Percentiles rank a stretch among this genome's conserved stretches.
phyloP scores from a whole-genome alignment of 805 yeast species.

The Metschnikowia reukaufii region DNA sequence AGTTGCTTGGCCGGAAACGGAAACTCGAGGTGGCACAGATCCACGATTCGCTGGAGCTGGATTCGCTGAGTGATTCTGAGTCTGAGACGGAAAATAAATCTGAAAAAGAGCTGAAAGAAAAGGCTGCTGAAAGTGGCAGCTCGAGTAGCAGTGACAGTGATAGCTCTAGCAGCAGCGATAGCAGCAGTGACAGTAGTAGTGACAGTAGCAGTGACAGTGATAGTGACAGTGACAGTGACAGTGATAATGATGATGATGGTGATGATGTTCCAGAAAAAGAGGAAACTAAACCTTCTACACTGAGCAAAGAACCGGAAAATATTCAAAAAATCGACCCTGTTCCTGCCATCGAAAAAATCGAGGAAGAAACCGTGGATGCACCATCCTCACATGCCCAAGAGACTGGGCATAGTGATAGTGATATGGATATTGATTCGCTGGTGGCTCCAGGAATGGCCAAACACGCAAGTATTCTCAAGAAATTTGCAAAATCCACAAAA shows the following conservation, averaged over 20 bases:
- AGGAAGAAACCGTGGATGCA: neutral
- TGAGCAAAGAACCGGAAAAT: neutral
- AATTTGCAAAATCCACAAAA: conserved; percentile 41
- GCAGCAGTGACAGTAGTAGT: conserved; percentile 2
- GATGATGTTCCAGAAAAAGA: conserved; percentile 9
- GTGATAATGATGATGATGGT: conserved; percentile 10
- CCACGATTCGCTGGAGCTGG: conserved; percentile 5
- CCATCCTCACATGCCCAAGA: neutral
- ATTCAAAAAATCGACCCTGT: neutral
- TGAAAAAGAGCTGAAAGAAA: neutral
- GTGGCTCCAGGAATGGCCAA: conserved; percentile 28
- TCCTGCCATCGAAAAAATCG: neutral
- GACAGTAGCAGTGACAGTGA: conserved; percentile 16
- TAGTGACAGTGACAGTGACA: conserved; percentile 11
- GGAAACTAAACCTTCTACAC: neutral
- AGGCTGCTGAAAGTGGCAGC: conserved; percentile 7
- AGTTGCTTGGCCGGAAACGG: conserved; percentile 21
- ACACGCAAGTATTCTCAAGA: conserved; percentile 51
- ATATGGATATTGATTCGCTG: conserved; percentile 16
- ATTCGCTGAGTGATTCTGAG: conserved; percentile 11
- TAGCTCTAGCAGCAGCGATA: conserved; percentile 18
- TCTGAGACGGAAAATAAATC: neutral
- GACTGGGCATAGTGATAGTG: neutral
- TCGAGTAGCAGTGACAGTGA: conserved; percentile 16
- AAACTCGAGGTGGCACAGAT: conserved; percentile 13